Evolutionary conservation across 257 asterid species (phyloP), one percentile per base, ranked within the genome.

Genomic region (Nicotiana undulata): DNA sequence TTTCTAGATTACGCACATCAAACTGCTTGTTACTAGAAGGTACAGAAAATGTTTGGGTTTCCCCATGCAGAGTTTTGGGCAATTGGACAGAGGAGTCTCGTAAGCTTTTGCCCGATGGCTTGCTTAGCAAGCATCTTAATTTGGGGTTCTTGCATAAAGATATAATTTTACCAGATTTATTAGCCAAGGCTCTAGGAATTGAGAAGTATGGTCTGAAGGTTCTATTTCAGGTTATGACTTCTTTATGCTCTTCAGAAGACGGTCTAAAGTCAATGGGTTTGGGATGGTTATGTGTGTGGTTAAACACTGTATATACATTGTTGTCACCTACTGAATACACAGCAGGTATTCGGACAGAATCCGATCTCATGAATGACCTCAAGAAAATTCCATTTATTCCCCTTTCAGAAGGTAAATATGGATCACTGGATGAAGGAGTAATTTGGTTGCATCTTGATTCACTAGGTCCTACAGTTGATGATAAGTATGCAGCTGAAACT

Each of bases 51-150:
- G 87, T 86, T 82, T 92, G 99, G 97, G 97, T 88, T 72, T 92
- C 97, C 83, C 98, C 99, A 49, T 92, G 96, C 90, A 89, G 86
- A 89, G 97, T 89, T 82, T 83, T 95, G 79, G 88, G 97, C 68
- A 95, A 92, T 80, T 95, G 99, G 99, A 89, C 90, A 16, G 92
- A 89, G n/a, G 93, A 90, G 82, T 86, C 91, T 63, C 93, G 93
- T 80, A 81, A 87, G 55, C 90, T 95, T 55, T 81, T 95, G 63
- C 91, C 96, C 32, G 93, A 90, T 89, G 81, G 85, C 64, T 87
- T 95, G 82, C 93, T 95, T 80, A 0, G 1, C 13, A 86, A 93
- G 86, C 99, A 90, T 82, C 94, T 95, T 82, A 97, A 97, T 84
- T 91, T 89, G 83, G 96, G 98, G 32, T 92, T 85, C 85, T 82